These are phyloP conservation scores for Clathrus columnatus DNA, from an alignment of 768 basidiomycete species.

Conservation along the genomic window DNA sequence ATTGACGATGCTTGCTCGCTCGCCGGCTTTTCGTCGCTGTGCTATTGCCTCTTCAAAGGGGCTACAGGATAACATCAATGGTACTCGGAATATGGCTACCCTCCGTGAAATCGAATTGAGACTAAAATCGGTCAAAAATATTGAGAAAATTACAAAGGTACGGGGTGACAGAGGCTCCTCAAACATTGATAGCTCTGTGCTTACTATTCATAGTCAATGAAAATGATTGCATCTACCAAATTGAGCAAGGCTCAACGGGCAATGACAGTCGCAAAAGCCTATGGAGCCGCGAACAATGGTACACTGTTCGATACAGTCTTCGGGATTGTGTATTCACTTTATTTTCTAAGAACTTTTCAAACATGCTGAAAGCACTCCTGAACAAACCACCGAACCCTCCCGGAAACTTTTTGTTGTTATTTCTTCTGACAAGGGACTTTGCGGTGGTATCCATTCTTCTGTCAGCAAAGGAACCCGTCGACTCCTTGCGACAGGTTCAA, in stretches of 20 bases:
- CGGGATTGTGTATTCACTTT: not conserved
- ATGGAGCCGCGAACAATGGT: slow-evolving; percentile 90
- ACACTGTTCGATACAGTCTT: slow-evolving; percentile 16
- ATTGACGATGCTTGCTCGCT: slow-evolving; percentile 40
- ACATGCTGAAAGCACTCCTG: slow-evolving; percentile 47
- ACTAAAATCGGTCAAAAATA: slow-evolving; percentile 92
- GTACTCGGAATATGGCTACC: slow-evolving; percentile 83
- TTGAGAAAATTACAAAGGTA: slow-evolving; percentile 99
- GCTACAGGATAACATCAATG: slow-evolving; percentile 21
- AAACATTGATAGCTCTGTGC: not conserved
- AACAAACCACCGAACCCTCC: slow-evolving; percentile 45
- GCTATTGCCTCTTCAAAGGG: slow-evolving; percentile 21
- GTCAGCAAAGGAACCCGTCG: slow-evolving; percentile 84
- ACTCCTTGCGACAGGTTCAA: not conserved
- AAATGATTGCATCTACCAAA: slow-evolving; percentile 98
- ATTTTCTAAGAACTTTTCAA: slow-evolving; percentile 71
- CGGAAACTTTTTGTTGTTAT: slow-evolving; percentile 88
- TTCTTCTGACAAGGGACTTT: slow-evolving; percentile 98
- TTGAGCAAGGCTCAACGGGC: slow-evolving; percentile 92
- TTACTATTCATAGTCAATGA: slow-evolving; percentile 65
- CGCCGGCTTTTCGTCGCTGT: slow-evolving; percentile 35
- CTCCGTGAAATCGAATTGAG: slow-evolving; percentile 95
- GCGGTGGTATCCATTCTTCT: slow-evolving; percentile 98
- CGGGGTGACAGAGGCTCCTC: slow-evolving; percentile 26
- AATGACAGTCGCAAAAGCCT: slow-evolving; percentile 85